phyloP scores from a whole-genome alignment of 768 basidiomycete genomes.

The Pisolithus albus region DNA sequence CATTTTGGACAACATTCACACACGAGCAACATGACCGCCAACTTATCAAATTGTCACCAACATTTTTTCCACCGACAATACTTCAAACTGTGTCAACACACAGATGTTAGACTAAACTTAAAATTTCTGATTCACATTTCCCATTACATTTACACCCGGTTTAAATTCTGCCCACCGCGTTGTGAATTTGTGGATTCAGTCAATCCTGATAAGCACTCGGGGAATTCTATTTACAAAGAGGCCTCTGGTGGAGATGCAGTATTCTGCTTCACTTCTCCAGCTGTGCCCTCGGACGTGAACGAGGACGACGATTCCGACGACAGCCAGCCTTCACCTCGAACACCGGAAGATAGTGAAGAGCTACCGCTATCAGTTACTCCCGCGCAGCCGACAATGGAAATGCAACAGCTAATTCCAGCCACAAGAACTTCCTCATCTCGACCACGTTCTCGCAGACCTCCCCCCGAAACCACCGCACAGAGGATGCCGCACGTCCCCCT shows the following conservation, averaged over 20 bases:
- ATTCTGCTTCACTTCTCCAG: slow-evolving; percentile 17
- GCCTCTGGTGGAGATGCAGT: slow-evolving; percentile 7
- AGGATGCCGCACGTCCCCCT: background rate
- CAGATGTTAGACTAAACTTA: too few species aligned
- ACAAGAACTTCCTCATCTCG: slow-evolving; percentile 19
- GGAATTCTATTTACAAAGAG: slow-evolving; percentile 3
- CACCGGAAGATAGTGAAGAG: slow-evolving; percentile 20
- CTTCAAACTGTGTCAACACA: too few species aligned
- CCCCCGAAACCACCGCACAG: slow-evolving; percentile 1
- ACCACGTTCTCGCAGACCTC: slow-evolving; percentile 19
- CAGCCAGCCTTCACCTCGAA: slow-evolving; percentile 19
- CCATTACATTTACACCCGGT: too few species aligned
- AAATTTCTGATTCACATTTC: too few species aligned
- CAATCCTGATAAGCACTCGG: too few species aligned
- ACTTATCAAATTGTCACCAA: too few species aligned
- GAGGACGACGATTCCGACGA: slow-evolving; percentile 27
- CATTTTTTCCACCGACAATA: too few species aligned
- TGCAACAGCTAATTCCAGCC: slow-evolving; percentile 6
- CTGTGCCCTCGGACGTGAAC: slow-evolving; percentile 18
- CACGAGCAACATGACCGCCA: too few species aligned
- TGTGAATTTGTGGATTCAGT: background rate
- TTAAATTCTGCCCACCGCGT: too few species aligned
- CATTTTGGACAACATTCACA: too few species aligned
- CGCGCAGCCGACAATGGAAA: background rate
- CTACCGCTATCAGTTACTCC: slow-evolving; percentile 6